Base-by-base conservation (phyloP, 306 rosid species). In the Malus fusca region DNA sequence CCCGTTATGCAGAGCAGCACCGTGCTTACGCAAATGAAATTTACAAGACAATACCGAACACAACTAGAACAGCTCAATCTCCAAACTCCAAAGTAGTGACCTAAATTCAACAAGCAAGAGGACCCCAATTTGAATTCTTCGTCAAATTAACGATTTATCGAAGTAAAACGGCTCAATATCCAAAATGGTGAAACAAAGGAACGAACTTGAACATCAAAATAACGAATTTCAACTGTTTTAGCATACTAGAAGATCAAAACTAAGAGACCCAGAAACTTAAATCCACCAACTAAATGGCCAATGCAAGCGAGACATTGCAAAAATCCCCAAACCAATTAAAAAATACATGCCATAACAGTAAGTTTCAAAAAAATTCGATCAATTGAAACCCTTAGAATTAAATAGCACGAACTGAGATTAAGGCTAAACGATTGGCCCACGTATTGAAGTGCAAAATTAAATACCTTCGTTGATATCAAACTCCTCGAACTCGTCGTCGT, bases 401-500 rank as follows among this genome's bases (percentile, higher is more conserved):
- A 42, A 42, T 17, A 15, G 35, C 56, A 42, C 10, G 23, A 69
- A 2, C 8, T 12, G 33, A 35, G 33, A 11, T 23, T 28, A 1
- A 1, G 26, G 26, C 62, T 31, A 9, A 66, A 31, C 23, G 2
- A 43, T 2, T 25, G 19, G 19, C 28, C 4, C 28, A 35, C 18
- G 51, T 10, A 37, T 37, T 37, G 35, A 61, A 8, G 30, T 59
- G 52, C 14, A 33, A 4, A 1, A 62, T 35, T 37, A 4, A 11
- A 42, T 59, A 90, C 97, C 96, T 84, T 87, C 92, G 51, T 87
- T 83, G 81, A 88, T 83, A 51, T 92, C 93, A 78, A 86, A 85
- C 83, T 85, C 87, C 75, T 85, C 89, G 56, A 92, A 92, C 72
- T 92, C 97, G 31, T 90, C 97, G 33, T 92, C 97, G 66, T 92